These are phyloP conservation scores for Gastrolobium bilobum DNA, from an alignment of 306 rosid species.

Conservation along the genomic window DNA sequence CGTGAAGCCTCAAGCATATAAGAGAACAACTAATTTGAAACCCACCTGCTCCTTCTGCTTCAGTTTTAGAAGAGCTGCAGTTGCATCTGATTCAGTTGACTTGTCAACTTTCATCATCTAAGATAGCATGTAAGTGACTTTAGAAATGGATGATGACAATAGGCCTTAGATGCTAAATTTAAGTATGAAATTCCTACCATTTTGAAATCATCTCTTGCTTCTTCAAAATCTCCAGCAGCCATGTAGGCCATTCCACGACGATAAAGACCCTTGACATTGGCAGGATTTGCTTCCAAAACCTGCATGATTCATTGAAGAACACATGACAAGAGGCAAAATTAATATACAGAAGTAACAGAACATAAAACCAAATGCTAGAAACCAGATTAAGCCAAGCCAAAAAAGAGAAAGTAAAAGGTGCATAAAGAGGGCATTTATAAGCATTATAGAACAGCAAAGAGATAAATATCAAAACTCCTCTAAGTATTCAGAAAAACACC, in stretches of 20 bases:
- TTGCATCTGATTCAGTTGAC: conserved; percentile 84
- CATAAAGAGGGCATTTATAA: not conserved
- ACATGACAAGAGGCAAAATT: conserved; percentile 33
- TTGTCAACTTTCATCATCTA: conserved; percentile 89
- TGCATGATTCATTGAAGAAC: conserved; percentile 49
- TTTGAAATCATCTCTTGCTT: conserved; percentile 82
- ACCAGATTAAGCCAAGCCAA: not conserved
- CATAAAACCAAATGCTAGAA: not conserved
- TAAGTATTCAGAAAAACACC: not conserved
- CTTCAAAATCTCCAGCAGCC: conserved; percentile 88
- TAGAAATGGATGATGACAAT: conserved; percentile 21
- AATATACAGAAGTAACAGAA: not conserved
- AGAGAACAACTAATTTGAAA: conserved; percentile 25
- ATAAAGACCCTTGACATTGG: conserved; percentile 90
- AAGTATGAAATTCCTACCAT: conserved; percentile 59
- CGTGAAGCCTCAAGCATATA: not conserved
- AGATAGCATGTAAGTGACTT: conserved; percentile 37
- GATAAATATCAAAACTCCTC: not conserved
- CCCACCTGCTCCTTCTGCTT: conserved; percentile 85
- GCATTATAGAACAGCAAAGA: not conserved
- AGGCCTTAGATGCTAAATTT: not conserved
- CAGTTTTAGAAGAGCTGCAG: conserved; percentile 83
- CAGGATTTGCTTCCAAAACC: conserved; percentile 96
- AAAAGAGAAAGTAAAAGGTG: not conserved
- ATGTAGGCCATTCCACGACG: conserved; percentile 99